Evolutionary conservation across 352 stramenopile genomes (phyloP), one percentile per base, ranked within the genome.

Genomic region (Globisporangium nunn): DNA sequence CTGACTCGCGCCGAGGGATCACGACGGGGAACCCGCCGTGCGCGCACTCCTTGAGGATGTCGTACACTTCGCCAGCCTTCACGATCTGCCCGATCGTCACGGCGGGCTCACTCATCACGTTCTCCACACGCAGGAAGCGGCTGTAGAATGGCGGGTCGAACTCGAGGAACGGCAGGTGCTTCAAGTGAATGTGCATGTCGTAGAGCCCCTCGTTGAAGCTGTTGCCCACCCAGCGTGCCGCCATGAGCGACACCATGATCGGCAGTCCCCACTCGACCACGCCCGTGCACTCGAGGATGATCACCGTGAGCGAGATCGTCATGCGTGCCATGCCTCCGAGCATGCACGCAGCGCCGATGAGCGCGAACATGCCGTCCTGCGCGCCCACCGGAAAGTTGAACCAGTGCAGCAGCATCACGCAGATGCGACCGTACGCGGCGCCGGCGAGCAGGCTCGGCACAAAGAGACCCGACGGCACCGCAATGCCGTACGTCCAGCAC

Each of bases 251-350:
- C 44, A 99, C 76, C 97, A 99, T 99, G 44, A 99, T 92, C 10
- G 96, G 96, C 17, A 99, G 78, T 54, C 97, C 91, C 79, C 98
- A 99, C 69, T 98, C 91, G 59, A 99, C 97, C 65, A 98, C 96
- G 33, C 96, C 96, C n/a, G 97, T 99, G 50, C 94, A 97, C 68
- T 99, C 96, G 17, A 99, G 76, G 48, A 99, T 90, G 58, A 99
- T 99, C 40, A 99, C 97, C 0, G 95, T 99, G 3, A 99, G 75
- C 10, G 89, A 98, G 50, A 99, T 99, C 5, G 96, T 98, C 96
- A 99, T 99, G 14, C 97, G 82, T 15, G 95, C 88, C 86, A 98
- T 98, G 14, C 97, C 81, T 33, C 96, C 96, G 23, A 99, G 83
- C 57, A 99, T 96, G 46, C 83, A 96, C 1, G 93, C 96, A 8